A percentile compares a stretch with the other conserved stretches of the same genome.
Evolutionary conservation across 306 rosid species (phyloP).

Genomic region (Ziziphus jujuba): DNA sequence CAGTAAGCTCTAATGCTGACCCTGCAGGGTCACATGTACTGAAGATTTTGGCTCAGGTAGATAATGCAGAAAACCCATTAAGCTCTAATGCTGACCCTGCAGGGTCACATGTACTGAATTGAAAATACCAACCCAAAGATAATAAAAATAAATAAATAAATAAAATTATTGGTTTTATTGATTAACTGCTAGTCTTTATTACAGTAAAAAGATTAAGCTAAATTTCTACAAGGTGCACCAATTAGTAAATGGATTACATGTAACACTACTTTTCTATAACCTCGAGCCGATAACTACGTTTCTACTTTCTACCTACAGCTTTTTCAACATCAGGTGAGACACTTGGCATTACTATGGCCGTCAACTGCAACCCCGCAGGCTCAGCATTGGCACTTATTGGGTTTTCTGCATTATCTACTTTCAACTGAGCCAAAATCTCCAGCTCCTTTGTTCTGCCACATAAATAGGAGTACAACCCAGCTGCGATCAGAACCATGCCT

Average conservation of each 20-base stretch:
- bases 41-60: slow-evolving; percentile 1
- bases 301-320: too few species aligned
- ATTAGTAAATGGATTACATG: too few species aligned
- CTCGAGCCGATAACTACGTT: too few species aligned
- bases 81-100: slow-evolving; percentile 11
- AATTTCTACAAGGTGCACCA: too few species aligned
- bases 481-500: slow-evolving; percentile 53
- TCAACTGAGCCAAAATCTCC: neutral
- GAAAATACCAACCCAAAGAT: too few species aligned
- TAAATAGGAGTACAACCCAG: slow-evolving; percentile 58
- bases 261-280: too few species aligned
- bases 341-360: slow-evolving; percentile 27
- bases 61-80: slow-evolving; percentile 16
- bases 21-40: neutral
- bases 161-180: too few species aligned
- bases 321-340: slow-evolving; percentile 20
- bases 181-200: too few species aligned
- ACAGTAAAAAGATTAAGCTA: too few species aligned
- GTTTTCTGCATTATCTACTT: slow-evolving; percentile 14
- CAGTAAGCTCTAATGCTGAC: slow-evolving; percentile 14
- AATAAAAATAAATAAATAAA: too few species aligned
- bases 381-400: slow-evolving; percentile 15
- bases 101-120: neutral
- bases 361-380: slow-evolving; percentile 18
- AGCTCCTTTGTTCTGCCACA: slow-evolving; percentile 55